A percentile compares a stretch with the other conserved stretches of the same genome.
Conservation (phyloP, 2,329 filamentous ascomycete species). For the Macrophomina phaseolina region DNA sequence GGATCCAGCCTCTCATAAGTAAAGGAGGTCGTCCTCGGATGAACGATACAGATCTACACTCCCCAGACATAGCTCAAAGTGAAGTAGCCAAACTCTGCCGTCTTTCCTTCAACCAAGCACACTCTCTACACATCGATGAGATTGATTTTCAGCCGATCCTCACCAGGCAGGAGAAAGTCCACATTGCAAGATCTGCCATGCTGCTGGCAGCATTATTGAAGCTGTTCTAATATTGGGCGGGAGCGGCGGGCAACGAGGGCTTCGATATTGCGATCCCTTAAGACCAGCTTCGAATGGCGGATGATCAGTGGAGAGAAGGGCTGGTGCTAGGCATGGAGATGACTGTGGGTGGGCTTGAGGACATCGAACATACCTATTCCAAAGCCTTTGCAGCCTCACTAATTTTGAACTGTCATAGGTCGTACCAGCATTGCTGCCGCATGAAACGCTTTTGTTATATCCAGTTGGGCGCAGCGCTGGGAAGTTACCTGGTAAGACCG, state of each 20-base stretch:
- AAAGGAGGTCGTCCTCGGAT: not conserved
- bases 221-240: not conserved
- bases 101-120: not conserved
- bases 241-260: not conserved
- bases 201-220: not conserved
- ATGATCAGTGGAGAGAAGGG: not conserved
- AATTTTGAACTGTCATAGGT: too few species aligned
- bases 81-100: not conserved
- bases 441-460: too few species aligned
- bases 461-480: too few species aligned
- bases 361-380: too few species aligned
- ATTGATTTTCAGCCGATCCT: not conserved
- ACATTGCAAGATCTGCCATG: not conserved
- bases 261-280: not conserved
- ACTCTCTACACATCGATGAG: not conserved
- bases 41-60: not conserved
- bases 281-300: not conserved
- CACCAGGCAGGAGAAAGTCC: not conserved
- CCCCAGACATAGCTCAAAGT: not conserved
- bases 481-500: too few species aligned
- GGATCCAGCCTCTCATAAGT: not conserved
- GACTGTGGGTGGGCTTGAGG: too few species aligned
- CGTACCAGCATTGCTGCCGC: too few species aligned
- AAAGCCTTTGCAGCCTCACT: too few species aligned
- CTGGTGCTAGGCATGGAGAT: too few species aligned